Evolutionary conservation across 148 eudicot genomes (phyloP).

Genomic region (Fagopyrum esculentum): DNA sequence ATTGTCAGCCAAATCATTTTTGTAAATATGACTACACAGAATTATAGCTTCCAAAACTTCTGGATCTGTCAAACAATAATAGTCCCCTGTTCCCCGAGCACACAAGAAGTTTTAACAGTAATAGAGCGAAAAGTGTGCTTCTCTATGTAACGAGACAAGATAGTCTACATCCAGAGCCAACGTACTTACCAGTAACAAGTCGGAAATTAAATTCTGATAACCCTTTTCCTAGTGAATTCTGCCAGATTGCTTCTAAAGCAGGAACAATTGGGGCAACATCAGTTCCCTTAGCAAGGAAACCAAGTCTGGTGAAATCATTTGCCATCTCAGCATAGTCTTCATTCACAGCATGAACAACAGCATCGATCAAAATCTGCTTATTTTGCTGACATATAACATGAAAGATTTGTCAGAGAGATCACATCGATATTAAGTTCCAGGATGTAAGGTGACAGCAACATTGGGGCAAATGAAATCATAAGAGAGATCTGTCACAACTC

Average conservation of each 20-base stretch:
- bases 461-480: background rate
- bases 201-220: slow-evolving; percentile 88
- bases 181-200: slow-evolving; percentile 78
- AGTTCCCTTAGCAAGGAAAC: slow-evolving; percentile 89
- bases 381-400: slow-evolving; percentile 55
- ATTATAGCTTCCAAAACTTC: background rate
- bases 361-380: slow-evolving; percentile 93
- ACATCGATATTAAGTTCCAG: background rate
- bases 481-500: background rate
- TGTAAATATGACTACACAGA: background rate
- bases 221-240: slow-evolving; percentile 91
- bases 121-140: background rate
- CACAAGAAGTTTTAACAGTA: background rate
- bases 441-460: background rate
- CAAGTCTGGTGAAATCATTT: slow-evolving; percentile 97
- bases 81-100: background rate
- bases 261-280: slow-evolving; percentile 93
- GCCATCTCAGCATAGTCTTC: slow-evolving; percentile 99
- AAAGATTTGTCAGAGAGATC: background rate
- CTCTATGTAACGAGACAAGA: background rate
- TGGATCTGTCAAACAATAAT: background rate
- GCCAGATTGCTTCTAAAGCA: slow-evolving; percentile 97
- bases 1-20: background rate
- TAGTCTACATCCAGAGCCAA: background rate
- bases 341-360: slow-evolving; percentile 98